A percentile compares a stretch with the other conserved stretches of the same genome.
These are phyloP conservation scores for Lactarius deliciosus DNA, from an alignment of 768 basidiomycete genomes.

Conservation along the genomic window DNA sequence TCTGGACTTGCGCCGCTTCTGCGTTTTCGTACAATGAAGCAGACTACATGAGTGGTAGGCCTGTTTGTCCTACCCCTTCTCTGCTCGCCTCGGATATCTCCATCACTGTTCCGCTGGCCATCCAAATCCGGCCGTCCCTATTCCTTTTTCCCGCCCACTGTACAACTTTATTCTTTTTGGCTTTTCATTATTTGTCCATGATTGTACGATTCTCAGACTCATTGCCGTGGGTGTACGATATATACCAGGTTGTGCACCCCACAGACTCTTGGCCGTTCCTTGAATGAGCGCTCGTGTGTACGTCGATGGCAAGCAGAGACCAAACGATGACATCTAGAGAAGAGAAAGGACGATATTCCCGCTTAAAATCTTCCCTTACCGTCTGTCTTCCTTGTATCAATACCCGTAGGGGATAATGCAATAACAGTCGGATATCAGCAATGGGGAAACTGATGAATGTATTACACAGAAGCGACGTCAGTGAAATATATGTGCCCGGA, in stretches of 20 bases:
- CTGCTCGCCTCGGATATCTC: constrained; percentile 23
- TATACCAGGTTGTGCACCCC: constrained; percentile 20
- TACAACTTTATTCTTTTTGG: constrained; percentile 9
- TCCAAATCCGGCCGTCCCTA: neutral
- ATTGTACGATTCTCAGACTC: constrained; percentile 22
- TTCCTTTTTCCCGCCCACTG: constrained; percentile 8
- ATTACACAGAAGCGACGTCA: constrained; percentile 16
- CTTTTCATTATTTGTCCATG: constrained; percentile 21
- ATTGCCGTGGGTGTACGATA: constrained; percentile 21
- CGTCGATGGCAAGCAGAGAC: neutral
- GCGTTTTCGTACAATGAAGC: constrained; percentile 68
- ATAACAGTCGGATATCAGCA: constrained; percentile 17
- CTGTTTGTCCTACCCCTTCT: neutral
- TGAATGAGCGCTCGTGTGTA: constrained; percentile 1
- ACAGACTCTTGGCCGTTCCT: neutral
- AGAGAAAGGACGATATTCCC: neutral
- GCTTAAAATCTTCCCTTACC: neutral
- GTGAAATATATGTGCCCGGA: constrained; percentile 18
- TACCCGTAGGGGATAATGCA: constrained; percentile 1
- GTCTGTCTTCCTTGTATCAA: neutral
- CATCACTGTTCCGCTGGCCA: neutral
- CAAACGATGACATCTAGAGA: neutral
- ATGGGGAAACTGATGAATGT: constrained; percentile 1
- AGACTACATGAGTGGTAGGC: constrained; percentile 34
- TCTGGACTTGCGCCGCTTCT: constrained; percentile 84